Base-by-base conservation (phyloP, 108 stramenopile genomes). In the Conticribra weissflogii region DNA sequence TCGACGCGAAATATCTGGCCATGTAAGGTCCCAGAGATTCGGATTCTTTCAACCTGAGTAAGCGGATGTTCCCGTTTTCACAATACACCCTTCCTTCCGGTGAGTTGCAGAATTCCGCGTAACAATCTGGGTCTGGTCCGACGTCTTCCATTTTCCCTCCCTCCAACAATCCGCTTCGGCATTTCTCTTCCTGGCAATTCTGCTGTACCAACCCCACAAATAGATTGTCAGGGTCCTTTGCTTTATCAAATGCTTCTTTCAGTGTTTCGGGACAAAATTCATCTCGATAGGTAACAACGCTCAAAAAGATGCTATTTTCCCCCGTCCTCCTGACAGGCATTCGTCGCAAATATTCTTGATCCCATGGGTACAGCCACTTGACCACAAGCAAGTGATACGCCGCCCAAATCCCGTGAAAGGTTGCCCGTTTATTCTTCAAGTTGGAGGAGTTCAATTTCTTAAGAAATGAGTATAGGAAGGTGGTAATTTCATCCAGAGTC, bases 121-220 rank as follows among this genome's bases (percentile, higher is more conserved):
- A 76, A 53, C 91, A 92, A 54, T 94, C 92, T 2, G 83, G 78
- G 63, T 96, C 92, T 18, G 86, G 81, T 48, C 80, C 85, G 9
- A 89, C 89, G 23, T 81, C 73, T 52, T 83, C 81, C 18, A 82
- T 77, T 22, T 78, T 81, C 2, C 77, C 83, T 24, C 82, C 84
- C 28, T 83, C 85, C 65, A 88, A 62, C 19, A 87, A 73, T 19
- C 89, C 92, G 34, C 81, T 78, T 62, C 63, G 81, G 63, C 96
- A 88, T 68, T 97, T 68, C 29, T 83, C 72, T 53, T 93, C 72
- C 22, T 79, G 61, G 81, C 98, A 98, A 65, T 99, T 99, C 71
- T 97, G 97, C 74, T 97, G 96, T 7, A 97, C 93, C 50, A 98
- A 54, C 23, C 96, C 97, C 31, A 98, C 83, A 67, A 90, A 96